Evolutionary conservation across 306 rosid genomes (phyloP), one percentile per base, ranked within the genome.

Genomic region (Arachis hypogaea): DNA sequence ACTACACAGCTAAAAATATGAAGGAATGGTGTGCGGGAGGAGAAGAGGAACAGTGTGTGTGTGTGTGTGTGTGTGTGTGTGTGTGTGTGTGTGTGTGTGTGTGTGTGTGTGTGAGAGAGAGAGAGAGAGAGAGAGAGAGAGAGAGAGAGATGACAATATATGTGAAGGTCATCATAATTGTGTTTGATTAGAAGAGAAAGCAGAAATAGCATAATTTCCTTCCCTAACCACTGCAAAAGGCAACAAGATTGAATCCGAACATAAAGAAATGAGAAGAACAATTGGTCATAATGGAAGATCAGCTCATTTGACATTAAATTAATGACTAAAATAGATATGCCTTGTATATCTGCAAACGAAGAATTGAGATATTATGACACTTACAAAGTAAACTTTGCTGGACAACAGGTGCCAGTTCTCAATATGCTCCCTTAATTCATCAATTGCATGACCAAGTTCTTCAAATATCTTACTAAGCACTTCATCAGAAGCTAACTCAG

Each of bases 381-480:
- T 92, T 90, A 95, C 99, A 82, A 95, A 89, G 77, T 87, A 90
- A 60, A 88, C 80, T 92, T 90, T 95, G 88, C 98, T 95, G 7
- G 87, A 95, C 72, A 95, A 81, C 12, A 84, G 90, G 61, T 88
- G 96, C 96, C 89, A 88, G 72, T 76, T 89, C 84, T 86, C 90
- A 64, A 90, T 78, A 67, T 87, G 92, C 75, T 83, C 91, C 82
- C 85, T 83, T 82, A 89, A 79, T 68, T 92, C 97, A 79, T 86
- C 93, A 63, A 92, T 74, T 59, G 84, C 84, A 54, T 66, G 89
- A 74, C 84, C 77, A 16, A 90, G 82, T 78, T 92, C 96, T 81
- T 92, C 90, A 74, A 79, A 85, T 66, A 78, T 79, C 86, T 83
- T 86, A 72, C 50, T 82, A 46, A 90, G 89, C 71, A 67, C 79